A percentile compares a stretch with the other conserved stretches of the same genome.
phyloP scores from a whole-genome alignment of 148 eudicot species.

The Amaranthus palmeri region DNA sequence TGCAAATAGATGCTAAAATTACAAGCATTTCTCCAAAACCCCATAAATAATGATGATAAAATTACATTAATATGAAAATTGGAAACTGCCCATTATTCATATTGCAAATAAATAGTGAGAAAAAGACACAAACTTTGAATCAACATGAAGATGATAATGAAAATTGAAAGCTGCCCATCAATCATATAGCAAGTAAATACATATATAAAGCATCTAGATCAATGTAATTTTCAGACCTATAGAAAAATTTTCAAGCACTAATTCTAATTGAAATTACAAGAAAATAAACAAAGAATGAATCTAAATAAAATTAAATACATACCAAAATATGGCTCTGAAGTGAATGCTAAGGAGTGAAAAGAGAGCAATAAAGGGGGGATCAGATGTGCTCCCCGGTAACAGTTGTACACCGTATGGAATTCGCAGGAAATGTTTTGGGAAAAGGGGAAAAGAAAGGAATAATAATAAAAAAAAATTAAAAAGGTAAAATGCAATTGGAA shows the following conservation, averaged over 20 bases:
- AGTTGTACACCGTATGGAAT: not conserved
- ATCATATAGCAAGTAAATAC: not conserved
- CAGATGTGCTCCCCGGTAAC: conserved; percentile 12
- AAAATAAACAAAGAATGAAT: not conserved
- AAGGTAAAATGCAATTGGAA: not conserved
- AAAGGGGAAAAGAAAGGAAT: not conserved
- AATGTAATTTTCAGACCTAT: not conserved
- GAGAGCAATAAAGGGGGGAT: not conserved
- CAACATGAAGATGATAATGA: no score
- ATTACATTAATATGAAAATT: not conserved
- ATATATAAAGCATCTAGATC: not conserved
- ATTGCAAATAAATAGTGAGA: not conserved
- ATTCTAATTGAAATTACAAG: not conserved
- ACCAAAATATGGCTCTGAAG: conserved; percentile 1
- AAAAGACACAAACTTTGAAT: not conserved
- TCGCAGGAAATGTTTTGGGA: not conserved
- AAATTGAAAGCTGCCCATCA: conserved; percentile 4
- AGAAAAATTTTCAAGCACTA: not conserved
- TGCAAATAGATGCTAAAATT: no score
- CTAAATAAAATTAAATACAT: not conserved
- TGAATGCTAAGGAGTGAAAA: conserved; percentile 3
- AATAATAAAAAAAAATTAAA: not conserved
- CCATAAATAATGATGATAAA: not conserved
- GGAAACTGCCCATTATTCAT: no score
- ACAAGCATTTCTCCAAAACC: not conserved